Conservation (phyloP, 768 basidiomycete species). For the Chlorophyllum brunneum region DNA sequence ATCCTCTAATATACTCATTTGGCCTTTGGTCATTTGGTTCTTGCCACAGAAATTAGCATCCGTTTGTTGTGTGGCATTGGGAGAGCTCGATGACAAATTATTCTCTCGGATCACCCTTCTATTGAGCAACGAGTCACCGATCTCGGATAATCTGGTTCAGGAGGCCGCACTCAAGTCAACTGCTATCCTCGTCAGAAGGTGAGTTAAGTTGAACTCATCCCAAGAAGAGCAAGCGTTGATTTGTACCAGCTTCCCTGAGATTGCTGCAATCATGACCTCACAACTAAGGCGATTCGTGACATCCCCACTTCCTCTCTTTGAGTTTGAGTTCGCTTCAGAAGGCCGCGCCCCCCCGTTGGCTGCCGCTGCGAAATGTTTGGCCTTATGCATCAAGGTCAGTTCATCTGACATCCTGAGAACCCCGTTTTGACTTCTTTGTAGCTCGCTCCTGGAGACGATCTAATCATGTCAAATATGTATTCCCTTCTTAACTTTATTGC, state of each 20-base stretch:
- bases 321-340: constrained; percentile 76
- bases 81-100: constrained; percentile 64
- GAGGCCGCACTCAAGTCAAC: constrained; percentile 88
- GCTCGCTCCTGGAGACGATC: constrained; percentile 84
- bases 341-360: constrained; percentile 71
- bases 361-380: constrained; percentile 87
- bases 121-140: constrained; percentile 76
- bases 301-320: constrained; percentile 83
- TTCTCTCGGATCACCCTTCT: constrained; percentile 68
- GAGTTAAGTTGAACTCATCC: constrained; percentile 12
- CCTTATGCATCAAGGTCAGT: constrained; percentile 79
- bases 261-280: constrained; percentile 67
- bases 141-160: constrained; percentile 80
- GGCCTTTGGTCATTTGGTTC: background rate
- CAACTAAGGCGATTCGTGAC: constrained; percentile 88
- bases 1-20: background rate
- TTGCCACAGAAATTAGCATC: constrained; percentile 78
- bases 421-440: constrained; percentile 24
- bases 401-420: background rate
- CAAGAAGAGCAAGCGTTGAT: background rate
- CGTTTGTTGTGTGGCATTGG: constrained; percentile 70
- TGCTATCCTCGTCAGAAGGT: constrained; percentile 83
- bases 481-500: constrained; percentile 92
- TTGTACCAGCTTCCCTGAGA: constrained; percentile 66
- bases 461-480: constrained; percentile 94